phyloP scores from a whole-genome alignment of 352 stramenopile genomes.

The Phytopythium oedochilum region DNA sequence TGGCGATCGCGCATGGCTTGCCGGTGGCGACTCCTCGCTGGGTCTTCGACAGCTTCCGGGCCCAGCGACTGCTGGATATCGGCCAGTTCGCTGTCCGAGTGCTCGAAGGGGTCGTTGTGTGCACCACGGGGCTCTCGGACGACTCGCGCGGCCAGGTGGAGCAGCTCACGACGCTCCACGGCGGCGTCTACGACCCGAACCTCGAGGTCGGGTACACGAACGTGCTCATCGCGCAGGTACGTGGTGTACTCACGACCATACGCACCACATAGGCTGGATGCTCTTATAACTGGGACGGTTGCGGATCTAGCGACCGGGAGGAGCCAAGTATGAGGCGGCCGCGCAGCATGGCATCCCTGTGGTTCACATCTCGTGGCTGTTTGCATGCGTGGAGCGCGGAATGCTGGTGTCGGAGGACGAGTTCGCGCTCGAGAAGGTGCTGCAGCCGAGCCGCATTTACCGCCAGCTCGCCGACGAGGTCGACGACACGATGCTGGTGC shows the following conservation, averaged over 20 bases:
- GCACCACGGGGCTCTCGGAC: constrained; percentile 52
- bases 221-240: constrained; percentile 57
- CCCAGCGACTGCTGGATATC: constrained; percentile 33
- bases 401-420: constrained; percentile 39
- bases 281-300: not conserved
- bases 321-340: constrained; percentile 64
- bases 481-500: constrained; percentile 18
- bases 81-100: constrained; percentile 27
- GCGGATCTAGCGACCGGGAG: constrained; percentile 23
- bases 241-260: not conserved
- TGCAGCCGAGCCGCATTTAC: constrained; percentile 27
- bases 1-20: constrained; percentile 37
- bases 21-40: constrained; percentile 43
- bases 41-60: constrained; percentile 65
- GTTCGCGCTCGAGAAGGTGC: constrained; percentile 35
- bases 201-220: constrained; percentile 55
- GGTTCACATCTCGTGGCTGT: constrained; percentile 64
- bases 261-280: too few species aligned
- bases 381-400: constrained; percentile 54
- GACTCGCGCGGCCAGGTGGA: constrained; percentile 51
- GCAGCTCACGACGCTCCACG: constrained; percentile 30
- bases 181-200: constrained; percentile 49
- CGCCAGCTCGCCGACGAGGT: constrained; percentile 34
- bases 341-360: constrained; percentile 53
- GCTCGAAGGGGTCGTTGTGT: constrained; percentile 62